Evolutionary conservation across 2,329 filamentous ascomycete species (phyloP), one percentile per base, ranked within the genome.

Genomic region (Cytospora piceicola): DNA sequence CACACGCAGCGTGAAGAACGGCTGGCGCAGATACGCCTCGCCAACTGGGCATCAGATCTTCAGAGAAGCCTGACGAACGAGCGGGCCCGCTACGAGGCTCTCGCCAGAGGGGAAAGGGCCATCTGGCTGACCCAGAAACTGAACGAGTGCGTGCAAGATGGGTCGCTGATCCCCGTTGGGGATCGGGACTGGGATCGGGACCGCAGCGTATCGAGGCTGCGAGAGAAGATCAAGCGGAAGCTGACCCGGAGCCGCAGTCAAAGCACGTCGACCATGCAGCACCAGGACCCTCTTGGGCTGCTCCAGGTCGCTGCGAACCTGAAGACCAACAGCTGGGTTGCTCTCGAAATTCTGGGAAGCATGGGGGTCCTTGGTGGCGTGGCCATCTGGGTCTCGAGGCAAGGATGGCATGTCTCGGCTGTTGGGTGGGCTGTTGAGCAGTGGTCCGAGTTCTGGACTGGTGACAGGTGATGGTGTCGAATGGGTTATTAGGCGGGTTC

Each of bases 21-120:
- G 11, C 71, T 76, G 15, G 75, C 77, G 2, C 78, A 76, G 61
- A 82, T 94, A n/a, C 84, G 89, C 8, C 82, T 96, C 22, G 90
- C 89, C 1, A 91, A 90, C 73, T 96, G 93, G 93, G 92, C 93
- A 0, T 85, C 88, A 9, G 91, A 95, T 71, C 81, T 96, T 0
- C 92, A 96, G 74, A 86, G 87, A 64, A 92, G 90, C 72, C 80
- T 95, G 1, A 84, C 88, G 32, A 89, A 89, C 65, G 92, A 95
- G 74, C 85, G 88, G n/a, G 84, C 86, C 32, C 81, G 87, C 69
- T 94, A 89, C 68, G 88, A 90, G 67, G 79, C 83, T 9, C 78
- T 91, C 0, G 83, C 85, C 4, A 81, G 83, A 27, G 84, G 82
- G 27, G 87, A 93, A 73, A 79, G 89, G 42, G 87, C 88, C 4